These are phyloP conservation scores for Musa balbisiana DNA, from an alignment of 202 grass and related monocot species.

Conservation along the genomic window DNA sequence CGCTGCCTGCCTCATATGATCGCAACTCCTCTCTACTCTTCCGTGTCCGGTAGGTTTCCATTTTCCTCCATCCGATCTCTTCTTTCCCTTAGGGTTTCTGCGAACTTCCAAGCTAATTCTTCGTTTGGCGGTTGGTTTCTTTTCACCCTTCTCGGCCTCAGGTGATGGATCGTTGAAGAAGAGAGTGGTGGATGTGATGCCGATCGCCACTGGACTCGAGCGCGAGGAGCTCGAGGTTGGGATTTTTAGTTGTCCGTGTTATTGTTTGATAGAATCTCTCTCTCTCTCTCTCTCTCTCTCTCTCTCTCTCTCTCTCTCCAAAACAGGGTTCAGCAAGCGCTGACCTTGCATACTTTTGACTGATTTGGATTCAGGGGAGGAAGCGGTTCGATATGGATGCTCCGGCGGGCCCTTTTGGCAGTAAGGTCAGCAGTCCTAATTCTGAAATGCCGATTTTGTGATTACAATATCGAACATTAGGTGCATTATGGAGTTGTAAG, in stretches of 20 bases:
- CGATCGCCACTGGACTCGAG: slow-evolving; percentile 18
- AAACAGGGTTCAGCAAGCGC: too few relatives aligned
- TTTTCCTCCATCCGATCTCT: background rate
- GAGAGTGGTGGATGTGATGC: slow-evolving; percentile 15
- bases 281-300: background rate
- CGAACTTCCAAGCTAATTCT: background rate
- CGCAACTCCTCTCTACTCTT: slow-evolving; percentile 24
- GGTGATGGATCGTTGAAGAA: slow-evolving; percentile 23
- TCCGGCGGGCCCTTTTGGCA: slow-evolving; percentile 72
- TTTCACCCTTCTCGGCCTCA: background rate
- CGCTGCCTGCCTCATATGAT: slow-evolving; percentile 15
- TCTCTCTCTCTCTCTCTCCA: too few relatives aligned
- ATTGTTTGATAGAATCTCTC: background rate
- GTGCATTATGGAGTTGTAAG: too few relatives aligned
- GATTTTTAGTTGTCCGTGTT: background rate
- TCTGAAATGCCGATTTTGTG: too few relatives aligned
- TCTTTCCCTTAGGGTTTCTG: background rate
- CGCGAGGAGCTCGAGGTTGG: slow-evolving; percentile 16
- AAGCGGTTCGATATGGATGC: slow-evolving; percentile 94
- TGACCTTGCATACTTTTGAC: background rate
- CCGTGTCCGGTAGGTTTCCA: slow-evolving; percentile 25
- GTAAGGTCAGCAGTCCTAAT: slow-evolving; percentile 38
- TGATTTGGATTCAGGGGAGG: slow-evolving; percentile 48
- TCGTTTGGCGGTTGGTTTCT: background rate
- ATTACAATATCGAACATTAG: too few relatives aligned